Conservation (phyloP, 31 red algal genomes). For the Odonthalia washingtoniensis region DNA sequence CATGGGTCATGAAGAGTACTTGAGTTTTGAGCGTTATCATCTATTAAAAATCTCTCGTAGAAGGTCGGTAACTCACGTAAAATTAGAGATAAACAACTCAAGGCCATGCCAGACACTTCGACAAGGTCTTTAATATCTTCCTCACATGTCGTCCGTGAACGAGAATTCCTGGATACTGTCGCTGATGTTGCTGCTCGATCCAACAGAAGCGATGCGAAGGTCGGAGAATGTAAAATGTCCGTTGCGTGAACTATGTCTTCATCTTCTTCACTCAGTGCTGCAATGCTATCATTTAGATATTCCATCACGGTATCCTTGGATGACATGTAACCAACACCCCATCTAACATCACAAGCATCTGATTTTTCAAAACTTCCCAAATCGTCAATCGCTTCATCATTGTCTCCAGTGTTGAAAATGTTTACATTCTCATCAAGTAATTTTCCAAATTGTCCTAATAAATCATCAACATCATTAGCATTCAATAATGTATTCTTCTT, state of each 20-base stretch:
- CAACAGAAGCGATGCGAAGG: slow-evolving; percentile 64
- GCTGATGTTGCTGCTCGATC: slow-evolving; percentile 59
- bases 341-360: neutral
- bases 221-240: slow-evolving; percentile 52
- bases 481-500: neutral
- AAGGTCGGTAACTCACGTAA: slow-evolving; percentile 35
- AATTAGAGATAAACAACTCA: slow-evolving; percentile 48
- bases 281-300: neutral
- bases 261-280: neutral
- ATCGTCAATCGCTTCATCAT: neutral
- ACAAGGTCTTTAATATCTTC: slow-evolving; percentile 30
- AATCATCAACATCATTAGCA: neutral
- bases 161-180: slow-evolving; percentile 33
- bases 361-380: neutral
- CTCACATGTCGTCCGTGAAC: slow-evolving; percentile 27
- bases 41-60: slow-evolving; percentile 1
- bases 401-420: neutral
- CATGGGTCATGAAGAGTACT: neutral
- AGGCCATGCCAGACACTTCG: slow-evolving; percentile 36
- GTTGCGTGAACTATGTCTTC: neutral
- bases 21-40: neutral
- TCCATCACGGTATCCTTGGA: neutral
- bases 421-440: neutral
- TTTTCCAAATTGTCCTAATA: neutral
- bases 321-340: neutral